A percentile compares a stretch with the other conserved stretches of the same genome.
Conservation (phyloP, 2,329 filamentous ascomycete genomes). For the Blastomyces parvus region DNA sequence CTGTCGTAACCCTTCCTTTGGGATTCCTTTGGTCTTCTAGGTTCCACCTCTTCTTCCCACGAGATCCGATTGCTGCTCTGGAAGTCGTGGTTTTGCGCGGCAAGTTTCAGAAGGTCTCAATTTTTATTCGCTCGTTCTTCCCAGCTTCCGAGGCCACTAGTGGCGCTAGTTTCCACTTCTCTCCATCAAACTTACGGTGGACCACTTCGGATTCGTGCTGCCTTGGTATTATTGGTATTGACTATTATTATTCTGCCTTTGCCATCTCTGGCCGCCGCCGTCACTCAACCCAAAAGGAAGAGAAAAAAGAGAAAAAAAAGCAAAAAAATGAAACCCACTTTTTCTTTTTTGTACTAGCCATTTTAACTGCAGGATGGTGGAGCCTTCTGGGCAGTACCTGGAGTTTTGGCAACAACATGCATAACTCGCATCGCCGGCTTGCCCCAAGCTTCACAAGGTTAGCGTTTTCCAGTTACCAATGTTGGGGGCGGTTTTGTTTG, state of each 20-base stretch:
- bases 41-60: background rate
- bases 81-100: no score
- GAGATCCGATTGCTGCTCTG: background rate
- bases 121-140: background rate
- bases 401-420: background rate
- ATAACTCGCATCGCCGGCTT: background rate
- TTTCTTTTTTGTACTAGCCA: background rate
- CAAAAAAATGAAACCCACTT: background rate
- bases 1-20: background rate
- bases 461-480: background rate
- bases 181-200: background rate
- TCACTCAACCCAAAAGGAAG: no score
- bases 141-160: background rate
- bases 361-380: no score
- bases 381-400: background rate
- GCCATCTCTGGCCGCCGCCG: conserved; percentile 1
- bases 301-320: no score
- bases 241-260: background rate
- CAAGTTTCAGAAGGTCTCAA: background rate
- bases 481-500: background rate
- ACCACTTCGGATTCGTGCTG: background rate
- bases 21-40: conserved; percentile 3
- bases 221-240: background rate
- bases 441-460: background rate
- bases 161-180: background rate